Conservation (phyloP, 1,139 yeast species). For the Pneumocystis murina region DNA sequence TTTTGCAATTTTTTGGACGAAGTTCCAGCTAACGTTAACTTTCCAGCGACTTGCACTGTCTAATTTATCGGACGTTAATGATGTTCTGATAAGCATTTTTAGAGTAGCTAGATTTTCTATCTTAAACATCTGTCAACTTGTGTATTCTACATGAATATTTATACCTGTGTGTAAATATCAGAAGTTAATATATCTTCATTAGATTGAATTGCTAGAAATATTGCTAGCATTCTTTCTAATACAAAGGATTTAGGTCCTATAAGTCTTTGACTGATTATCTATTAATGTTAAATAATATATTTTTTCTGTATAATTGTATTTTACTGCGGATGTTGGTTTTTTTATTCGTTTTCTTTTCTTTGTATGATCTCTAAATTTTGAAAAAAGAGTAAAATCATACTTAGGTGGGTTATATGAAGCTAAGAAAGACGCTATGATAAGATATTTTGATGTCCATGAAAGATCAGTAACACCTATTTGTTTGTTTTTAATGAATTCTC, state of each 20-base stretch:
- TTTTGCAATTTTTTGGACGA: slow-evolving; percentile 36
- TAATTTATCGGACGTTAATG: slow-evolving; percentile 40
- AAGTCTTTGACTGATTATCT: slow-evolving; percentile 5
- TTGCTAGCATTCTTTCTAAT: slow-evolving; percentile 53
- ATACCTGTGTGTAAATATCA: slow-evolving; percentile 14
- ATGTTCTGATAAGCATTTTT: slow-evolving; percentile 31
- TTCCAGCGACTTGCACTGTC: slow-evolving; percentile 48
- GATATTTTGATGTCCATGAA: slow-evolving; percentile 31
- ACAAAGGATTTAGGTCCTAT: slow-evolving; percentile 51
- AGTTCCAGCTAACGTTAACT: slow-evolving; percentile 42
- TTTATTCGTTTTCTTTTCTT: slow-evolving; percentile 4
- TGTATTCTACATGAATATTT: slow-evolving; percentile 23
- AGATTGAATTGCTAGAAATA: slow-evolving; percentile 40
- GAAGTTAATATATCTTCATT: slow-evolving; percentile 10
- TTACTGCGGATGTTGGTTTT: not conserved
- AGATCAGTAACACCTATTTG: not conserved
- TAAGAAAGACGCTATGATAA: slow-evolving; percentile 52
- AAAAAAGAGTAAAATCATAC: slow-evolving; percentile 44
- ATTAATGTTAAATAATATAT: not conserved
- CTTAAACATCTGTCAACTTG: slow-evolving; percentile 39
- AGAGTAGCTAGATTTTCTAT: slow-evolving; percentile 45
- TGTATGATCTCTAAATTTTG: slow-evolving; percentile 34
- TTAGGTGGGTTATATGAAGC: slow-evolving; percentile 53
- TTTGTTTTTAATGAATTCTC: not conserved
- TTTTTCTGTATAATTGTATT: slow-evolving; percentile 1